Conservation (phyloP, 108 stramenopile species). For the Aurantiochytrium sp. region DNA sequence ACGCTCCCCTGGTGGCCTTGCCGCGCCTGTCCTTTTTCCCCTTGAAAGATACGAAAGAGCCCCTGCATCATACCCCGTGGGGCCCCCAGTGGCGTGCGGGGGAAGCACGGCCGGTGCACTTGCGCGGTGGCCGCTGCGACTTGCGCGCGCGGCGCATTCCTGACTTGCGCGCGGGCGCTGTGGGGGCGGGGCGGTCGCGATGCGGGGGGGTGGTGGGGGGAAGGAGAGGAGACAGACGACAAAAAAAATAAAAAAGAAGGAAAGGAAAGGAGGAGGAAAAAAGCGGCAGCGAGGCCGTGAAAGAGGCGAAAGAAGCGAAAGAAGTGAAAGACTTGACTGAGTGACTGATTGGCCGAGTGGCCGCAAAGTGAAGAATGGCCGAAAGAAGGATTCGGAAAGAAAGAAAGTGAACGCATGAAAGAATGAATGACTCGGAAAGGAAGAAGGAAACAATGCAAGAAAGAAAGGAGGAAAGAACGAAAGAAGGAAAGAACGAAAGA, state of each 20-base stretch:
- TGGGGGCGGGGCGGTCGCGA: too few relatives aligned
- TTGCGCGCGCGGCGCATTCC: too few relatives aligned
- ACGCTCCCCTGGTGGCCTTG: too few relatives aligned
- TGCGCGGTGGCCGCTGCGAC: too few relatives aligned
- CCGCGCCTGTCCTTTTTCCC: too few relatives aligned
- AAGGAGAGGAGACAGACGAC: background rate
- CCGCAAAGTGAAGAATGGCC: background rate
- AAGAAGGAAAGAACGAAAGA: background rate
- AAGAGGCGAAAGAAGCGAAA: background rate
- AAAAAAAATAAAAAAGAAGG: background rate
- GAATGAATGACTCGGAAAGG: background rate
- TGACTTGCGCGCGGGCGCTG: too few relatives aligned
- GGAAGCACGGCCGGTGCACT: too few relatives aligned
- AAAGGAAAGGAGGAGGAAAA: background rate
- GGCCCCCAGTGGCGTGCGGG: too few relatives aligned
- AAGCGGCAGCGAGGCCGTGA: background rate
- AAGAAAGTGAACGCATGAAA: background rate
- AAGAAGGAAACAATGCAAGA: background rate
- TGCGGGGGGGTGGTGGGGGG: background rate
- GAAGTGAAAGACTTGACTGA: background rate
- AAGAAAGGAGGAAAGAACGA: background rate
- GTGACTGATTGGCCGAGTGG: background rate
- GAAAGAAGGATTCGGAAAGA: background rate
- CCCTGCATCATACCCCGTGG: too few relatives aligned
- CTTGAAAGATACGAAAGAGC: too few relatives aligned